Conservation (phyloP, 495 filamentous ascomycete species). For the Cryomyces antarcticus region DNA sequence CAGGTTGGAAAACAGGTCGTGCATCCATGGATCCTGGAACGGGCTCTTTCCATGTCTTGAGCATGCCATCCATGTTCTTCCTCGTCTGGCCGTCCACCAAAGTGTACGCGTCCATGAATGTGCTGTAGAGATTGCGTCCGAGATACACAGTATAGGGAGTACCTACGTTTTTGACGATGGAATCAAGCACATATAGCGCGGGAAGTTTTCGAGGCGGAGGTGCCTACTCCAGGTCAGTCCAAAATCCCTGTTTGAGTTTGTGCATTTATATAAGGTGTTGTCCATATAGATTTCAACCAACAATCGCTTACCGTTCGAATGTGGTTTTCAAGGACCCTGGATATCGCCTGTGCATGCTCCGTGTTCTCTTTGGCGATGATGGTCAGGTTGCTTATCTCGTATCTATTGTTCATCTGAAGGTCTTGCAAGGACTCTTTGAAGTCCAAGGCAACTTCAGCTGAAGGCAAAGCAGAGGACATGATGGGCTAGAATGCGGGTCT, state of each 20-base stretch:
- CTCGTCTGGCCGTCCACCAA: slow-evolving; percentile 65
- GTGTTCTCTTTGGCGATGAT: slow-evolving; percentile 93
- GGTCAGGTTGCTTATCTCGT: slow-evolving; percentile 87
- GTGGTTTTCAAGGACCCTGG: slow-evolving; percentile 71
- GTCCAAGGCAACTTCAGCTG: slow-evolving; percentile 84
- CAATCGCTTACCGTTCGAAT: slow-evolving; percentile 64
- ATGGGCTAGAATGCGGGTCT: slow-evolving; percentile 12
- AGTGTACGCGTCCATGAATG: slow-evolving; percentile 89
- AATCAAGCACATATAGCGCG: slow-evolving; percentile 94
- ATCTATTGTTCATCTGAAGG: slow-evolving; percentile 67
- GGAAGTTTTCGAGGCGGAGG: slow-evolving; percentile 72
- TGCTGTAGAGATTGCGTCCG: slow-evolving; percentile 72
- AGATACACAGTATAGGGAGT: slow-evolving; percentile 92
- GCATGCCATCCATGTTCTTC: slow-evolving; percentile 84
- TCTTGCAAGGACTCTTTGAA: slow-evolving; percentile 86
- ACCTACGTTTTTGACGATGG: slow-evolving; percentile 94
- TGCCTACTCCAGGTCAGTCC: slow-evolving; percentile 31
- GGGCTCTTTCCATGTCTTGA: slow-evolving; percentile 95
- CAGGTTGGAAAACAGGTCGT: slow-evolving; percentile 69
- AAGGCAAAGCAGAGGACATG: slow-evolving; percentile 55
- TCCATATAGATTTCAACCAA: not conserved
- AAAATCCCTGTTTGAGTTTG: not conserved
- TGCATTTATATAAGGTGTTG: not conserved
- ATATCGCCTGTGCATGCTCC: slow-evolving; percentile 79
- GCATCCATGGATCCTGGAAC: slow-evolving; percentile 77